phyloP scores from a whole-genome alignment of 805 yeast genomes.

The Myxozyma nipponensis region DNA sequence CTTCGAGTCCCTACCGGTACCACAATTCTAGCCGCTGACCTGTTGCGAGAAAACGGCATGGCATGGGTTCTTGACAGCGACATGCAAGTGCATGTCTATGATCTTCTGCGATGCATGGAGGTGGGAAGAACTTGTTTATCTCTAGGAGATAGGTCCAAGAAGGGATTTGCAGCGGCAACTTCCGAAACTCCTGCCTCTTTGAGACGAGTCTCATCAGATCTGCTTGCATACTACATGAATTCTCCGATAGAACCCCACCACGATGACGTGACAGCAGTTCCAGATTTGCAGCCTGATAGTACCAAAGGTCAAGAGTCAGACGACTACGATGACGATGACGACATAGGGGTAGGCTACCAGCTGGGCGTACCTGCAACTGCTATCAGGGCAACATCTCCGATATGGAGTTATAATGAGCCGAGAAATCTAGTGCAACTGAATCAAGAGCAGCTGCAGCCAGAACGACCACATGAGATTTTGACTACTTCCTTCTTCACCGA shows the following conservation, averaged over 20 bases:
- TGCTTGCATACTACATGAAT: conserved; percentile 18
- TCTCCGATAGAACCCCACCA: not conserved
- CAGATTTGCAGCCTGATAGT: not conserved
- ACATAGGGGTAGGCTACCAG: not conserved
- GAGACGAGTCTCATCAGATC: conserved; percentile 6
- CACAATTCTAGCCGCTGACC: conserved; percentile 12
- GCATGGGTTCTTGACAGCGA: conserved; percentile 24
- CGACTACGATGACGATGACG: not conserved
- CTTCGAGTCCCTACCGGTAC: conserved; percentile 10
- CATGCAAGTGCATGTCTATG: conserved; percentile 20
- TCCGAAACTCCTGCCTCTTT: not conserved
- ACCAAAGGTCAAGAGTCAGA: not conserved
- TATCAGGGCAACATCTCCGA: conserved; percentile 22
- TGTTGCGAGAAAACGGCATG: conserved; percentile 21
- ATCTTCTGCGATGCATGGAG: conserved; percentile 18
- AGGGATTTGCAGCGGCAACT: not conserved
- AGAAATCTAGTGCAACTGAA: not conserved
- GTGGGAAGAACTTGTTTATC: not conserved
- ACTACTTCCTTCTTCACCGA: not conserved
- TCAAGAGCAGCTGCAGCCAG: conserved; percentile 1
- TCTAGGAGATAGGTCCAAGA: not conserved
- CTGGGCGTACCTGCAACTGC: conserved; percentile 15
- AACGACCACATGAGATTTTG: not conserved
- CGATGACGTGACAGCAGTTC: not conserved
- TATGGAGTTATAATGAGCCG: conserved; percentile 22